phyloP scores from a whole-genome alignment of 2,329 filamentous ascomycete species.

The Penicillium sp. region DNA sequence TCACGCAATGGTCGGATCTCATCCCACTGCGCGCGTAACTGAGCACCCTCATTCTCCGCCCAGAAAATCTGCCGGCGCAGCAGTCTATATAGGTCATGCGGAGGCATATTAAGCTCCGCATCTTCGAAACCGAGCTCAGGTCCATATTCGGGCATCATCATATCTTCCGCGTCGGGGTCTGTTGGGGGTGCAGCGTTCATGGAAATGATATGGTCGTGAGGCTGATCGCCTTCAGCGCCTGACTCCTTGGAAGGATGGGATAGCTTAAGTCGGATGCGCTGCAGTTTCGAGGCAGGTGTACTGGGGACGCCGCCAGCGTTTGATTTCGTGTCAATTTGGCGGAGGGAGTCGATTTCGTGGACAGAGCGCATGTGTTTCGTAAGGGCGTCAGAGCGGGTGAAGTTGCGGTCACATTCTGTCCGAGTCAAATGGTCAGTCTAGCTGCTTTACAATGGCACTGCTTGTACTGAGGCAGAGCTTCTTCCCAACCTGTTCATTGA shows the following conservation, averaged over 20 bases:
- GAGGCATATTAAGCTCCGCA: constrained; percentile 44
- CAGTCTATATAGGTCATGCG: constrained; percentile 46
- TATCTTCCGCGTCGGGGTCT: constrained; percentile 34
- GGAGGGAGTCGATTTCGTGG: constrained; percentile 91
- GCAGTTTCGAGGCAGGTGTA: constrained; percentile 36
- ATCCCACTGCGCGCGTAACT: constrained; percentile 43
- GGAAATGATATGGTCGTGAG: constrained; percentile 13
- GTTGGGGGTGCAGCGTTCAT: constrained; percentile 24
- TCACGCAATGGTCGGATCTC: constrained; percentile 39
- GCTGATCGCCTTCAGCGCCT: constrained; percentile 23
- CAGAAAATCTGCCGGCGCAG: constrained; percentile 50
- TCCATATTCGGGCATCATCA: constrained; percentile 39
- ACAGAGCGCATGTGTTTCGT: constrained; percentile 99
- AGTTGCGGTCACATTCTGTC: constrained; percentile 94
- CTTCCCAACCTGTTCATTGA: not conserved
- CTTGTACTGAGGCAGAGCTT: not conserved
- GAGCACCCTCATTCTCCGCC: constrained; percentile 46
- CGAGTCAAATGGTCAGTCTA: constrained; percentile 1
- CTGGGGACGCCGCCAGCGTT: constrained; percentile 34
- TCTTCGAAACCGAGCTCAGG: constrained; percentile 45
- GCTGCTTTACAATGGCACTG: not conserved
- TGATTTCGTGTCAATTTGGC: constrained; percentile 58
- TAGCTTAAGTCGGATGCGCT: constrained; percentile 46
- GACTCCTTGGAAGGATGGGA: constrained; percentile 36
- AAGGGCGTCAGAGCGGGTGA: constrained; percentile 91